These are phyloP conservation scores for Trichoderma hamatum DNA, from an alignment of 2,329 filamentous ascomycete species.

Conservation along the genomic window DNA sequence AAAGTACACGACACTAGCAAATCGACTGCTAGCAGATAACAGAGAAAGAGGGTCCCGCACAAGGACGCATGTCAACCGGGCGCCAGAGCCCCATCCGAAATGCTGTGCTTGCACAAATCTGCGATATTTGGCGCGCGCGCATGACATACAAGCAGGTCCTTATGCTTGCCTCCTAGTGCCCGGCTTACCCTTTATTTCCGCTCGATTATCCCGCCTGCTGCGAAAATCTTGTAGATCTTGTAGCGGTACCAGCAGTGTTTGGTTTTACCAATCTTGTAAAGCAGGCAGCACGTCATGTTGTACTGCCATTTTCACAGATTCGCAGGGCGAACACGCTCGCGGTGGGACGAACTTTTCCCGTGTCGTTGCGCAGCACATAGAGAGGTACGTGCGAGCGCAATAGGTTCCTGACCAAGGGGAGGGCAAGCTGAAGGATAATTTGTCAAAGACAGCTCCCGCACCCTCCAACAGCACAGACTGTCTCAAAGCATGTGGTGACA, in stretches of 20 bases:
- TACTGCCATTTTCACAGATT: neutral
- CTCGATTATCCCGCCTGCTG: no score
- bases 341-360: neutral
- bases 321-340: slow-evolving; percentile 2
- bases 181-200: neutral
- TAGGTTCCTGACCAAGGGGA: neutral
- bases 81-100: neutral
- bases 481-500: neutral
- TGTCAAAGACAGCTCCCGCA: neutral
- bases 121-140: slow-evolving; percentile 1
- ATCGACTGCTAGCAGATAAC: neutral
- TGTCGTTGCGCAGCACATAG: slow-evolving; percentile 2
- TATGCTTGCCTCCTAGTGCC: neutral
- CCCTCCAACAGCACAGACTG: neutral
- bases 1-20: neutral
- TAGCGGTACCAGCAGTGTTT: neutral
- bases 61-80: slow-evolving; percentile 8
- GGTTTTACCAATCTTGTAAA: neutral
- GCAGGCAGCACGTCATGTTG: neutral
- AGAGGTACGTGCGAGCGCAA: neutral
- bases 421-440: neutral
- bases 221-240: no score
- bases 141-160: neutral
- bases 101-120: neutral
- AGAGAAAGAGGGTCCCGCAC: neutral